Percentiles rank a stretch among this genome's conserved stretches.
Evolutionary conservation across 2,329 filamentous ascomycete genomes (phyloP).

Genomic region (Drechslerella dactyloides): DNA sequence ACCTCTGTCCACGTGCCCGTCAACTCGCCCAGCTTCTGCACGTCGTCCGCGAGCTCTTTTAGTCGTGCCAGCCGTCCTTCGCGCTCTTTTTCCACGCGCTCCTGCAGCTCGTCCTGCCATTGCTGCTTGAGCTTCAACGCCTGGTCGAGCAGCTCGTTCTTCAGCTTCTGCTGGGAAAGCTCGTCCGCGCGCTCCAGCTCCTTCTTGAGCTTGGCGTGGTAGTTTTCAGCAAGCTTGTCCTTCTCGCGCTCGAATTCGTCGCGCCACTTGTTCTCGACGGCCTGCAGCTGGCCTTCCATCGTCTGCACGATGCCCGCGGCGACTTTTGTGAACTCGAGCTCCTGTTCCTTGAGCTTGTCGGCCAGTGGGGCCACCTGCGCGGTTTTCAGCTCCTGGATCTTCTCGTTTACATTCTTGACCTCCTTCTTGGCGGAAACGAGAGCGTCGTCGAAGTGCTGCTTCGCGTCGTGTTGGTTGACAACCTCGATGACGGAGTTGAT

Average conservation of each 20-base stretch:
- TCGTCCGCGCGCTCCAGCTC: constrained; percentile 80
- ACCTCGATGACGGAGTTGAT: constrained; percentile 86
- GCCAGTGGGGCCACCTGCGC: constrained; percentile 75
- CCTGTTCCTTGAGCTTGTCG: constrained; percentile 66
- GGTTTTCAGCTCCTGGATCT: constrained; percentile 76
- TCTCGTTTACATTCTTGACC: constrained; percentile 75
- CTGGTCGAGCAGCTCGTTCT: constrained; percentile 88
- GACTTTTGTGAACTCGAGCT: constrained; percentile 78
- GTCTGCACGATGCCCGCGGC: constrained; percentile 85
- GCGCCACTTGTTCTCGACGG: constrained; percentile 81
- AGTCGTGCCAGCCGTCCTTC: constrained; percentile 85
- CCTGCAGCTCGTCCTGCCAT: constrained; percentile 78
- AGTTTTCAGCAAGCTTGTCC: constrained; percentile 75
- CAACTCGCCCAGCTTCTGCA: constrained; percentile 83
- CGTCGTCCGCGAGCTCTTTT: constrained; percentile 75
- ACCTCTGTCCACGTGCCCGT: constrained; percentile 89
- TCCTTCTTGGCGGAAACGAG: constrained; percentile 86
- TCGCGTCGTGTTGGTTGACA: constrained; percentile 82
- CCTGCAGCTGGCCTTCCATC: constrained; percentile 81
- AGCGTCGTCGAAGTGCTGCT: constrained; percentile 69
- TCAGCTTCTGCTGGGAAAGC: constrained; percentile 79
- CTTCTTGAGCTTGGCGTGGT: constrained; percentile 78
- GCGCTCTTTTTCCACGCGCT: constrained; percentile 86
- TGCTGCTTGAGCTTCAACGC: constrained; percentile 84
- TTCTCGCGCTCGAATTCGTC: constrained; percentile 89